Conservation (phyloP, 768 basidiomycete genomes). For the Dioszegia aurantiaca region DNA sequence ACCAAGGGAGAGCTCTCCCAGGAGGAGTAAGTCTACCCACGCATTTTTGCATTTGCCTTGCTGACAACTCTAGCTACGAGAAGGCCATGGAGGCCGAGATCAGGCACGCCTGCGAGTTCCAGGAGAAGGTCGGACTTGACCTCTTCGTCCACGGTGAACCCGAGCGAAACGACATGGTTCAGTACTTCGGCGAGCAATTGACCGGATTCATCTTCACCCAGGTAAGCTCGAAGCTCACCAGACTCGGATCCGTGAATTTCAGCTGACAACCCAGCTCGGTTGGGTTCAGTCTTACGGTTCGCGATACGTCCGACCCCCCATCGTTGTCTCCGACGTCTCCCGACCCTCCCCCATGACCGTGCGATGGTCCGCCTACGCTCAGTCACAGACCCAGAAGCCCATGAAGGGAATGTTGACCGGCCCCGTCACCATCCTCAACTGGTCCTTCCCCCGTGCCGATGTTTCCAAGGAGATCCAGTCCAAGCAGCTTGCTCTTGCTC, state of each 20-base stretch:
- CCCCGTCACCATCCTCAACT: constrained; percentile 93
- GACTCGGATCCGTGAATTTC: too few relatives aligned
- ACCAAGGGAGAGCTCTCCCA: constrained; percentile 83
- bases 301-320: constrained; percentile 98
- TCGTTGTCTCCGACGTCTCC: constrained; percentile 96
- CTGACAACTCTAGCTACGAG: constrained; percentile 58
- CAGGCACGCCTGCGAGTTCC: constrained; percentile 87
- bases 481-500: constrained; percentile 94
- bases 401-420: constrained; percentile 99
- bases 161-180: constrained; percentile 99
- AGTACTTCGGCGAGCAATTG: constrained; percentile 97
- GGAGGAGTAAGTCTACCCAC: constrained; percentile 56
- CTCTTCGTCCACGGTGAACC: constrained; percentile 98
- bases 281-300: constrained; percentile 99
- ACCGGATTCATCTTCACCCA: constrained; percentile 93
- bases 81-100: constrained; percentile 99
- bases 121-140: constrained; percentile 93
- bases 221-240: constrained; percentile 60
- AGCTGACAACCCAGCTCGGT: constrained; percentile 70
- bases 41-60: background rate
- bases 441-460: constrained; percentile 99
- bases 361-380: constrained; percentile 93
- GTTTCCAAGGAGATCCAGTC: constrained; percentile 94
- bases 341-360: constrained; percentile 91
- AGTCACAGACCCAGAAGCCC: constrained; percentile 84